Conservation (phyloP, 225 moss, liverwort and hornwort genomes). For the Marchantia paleacea region DNA sequence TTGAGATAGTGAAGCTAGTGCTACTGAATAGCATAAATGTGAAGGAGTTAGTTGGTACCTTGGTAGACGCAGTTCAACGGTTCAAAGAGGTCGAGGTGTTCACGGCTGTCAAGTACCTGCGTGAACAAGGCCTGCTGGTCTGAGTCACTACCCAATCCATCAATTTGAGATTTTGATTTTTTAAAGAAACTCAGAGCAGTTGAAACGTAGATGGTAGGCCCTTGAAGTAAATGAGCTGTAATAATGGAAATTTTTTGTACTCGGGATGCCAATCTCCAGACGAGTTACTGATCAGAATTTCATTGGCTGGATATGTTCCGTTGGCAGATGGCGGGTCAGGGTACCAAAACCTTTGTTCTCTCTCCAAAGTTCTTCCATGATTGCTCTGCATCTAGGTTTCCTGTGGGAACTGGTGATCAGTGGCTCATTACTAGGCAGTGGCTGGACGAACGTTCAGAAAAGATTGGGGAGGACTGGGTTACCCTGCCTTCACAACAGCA, state of each 20-base stretch:
- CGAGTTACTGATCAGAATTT: not conserved
- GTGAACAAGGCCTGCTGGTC: conserved; percentile 73
- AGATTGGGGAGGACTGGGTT: conserved; percentile 75
- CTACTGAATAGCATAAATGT: conserved; percentile 58
- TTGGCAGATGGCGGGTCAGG: conserved; percentile 62
- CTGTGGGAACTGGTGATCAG: conserved; percentile 66
- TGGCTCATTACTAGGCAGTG: conserved; percentile 52
- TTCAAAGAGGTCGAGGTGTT: conserved; percentile 80
- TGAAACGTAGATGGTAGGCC: not conserved
- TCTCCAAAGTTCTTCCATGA: conserved; percentile 80
- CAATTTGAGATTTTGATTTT: too few relatives aligned
- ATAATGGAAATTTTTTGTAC: not conserved
- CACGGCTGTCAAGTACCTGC: conserved; percentile 81
- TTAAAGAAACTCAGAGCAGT: not conserved
- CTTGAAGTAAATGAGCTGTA: not conserved
- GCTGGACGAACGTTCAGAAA: conserved; percentile 52
- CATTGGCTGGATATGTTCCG: not conserved
- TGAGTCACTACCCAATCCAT: conserved; percentile 17
- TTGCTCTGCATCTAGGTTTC: conserved; percentile 80
- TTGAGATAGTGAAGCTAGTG: conserved; percentile 88
- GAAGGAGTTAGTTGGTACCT: conserved; percentile 49
- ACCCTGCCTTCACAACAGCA: conserved; percentile 60
- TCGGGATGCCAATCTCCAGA: not conserved
- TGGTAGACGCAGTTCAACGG: conserved; percentile 73
- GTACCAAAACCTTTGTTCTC: conserved; percentile 69